Conservation (phyloP, 2,329 filamentous ascomycete species). For the Fusarium cicatricum region DNA sequence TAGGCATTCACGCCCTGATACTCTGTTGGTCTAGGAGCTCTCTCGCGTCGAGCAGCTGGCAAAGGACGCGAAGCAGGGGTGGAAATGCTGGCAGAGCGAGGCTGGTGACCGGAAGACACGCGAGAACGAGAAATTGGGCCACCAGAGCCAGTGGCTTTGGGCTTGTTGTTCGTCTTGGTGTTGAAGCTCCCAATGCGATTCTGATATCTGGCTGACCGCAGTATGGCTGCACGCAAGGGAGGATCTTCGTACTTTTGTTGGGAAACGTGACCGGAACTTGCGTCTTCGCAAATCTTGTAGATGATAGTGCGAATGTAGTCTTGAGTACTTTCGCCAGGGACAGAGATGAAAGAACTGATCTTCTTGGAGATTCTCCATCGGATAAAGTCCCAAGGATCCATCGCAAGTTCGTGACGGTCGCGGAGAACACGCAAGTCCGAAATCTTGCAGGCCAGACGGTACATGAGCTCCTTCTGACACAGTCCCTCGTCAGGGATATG, state of each 20-base stretch:
- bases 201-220: constrained; percentile 40
- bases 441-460: constrained; percentile 47
- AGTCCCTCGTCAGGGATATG: constrained; percentile 45
- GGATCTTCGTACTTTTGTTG: constrained; percentile 37
- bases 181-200: constrained; percentile 31
- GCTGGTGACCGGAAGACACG: not conserved
- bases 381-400: constrained; percentile 51
- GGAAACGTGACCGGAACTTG: not conserved
- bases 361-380: constrained; percentile 45
- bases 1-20: constrained; percentile 43
- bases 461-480: constrained; percentile 48
- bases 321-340: constrained; percentile 5
- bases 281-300: constrained; percentile 18
- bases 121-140: not conserved
- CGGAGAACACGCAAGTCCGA: constrained; percentile 43
- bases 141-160: not conserved
- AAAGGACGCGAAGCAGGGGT: not conserved
- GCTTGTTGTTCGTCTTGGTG: constrained; percentile 15
- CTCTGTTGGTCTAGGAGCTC: constrained; percentile 4
- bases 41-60: not conserved
- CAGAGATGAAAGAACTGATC: not conserved
- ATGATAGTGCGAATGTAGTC: constrained; percentile 12
- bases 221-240: constrained; percentile 41
- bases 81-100: not conserved
- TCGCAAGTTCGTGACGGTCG: constrained; percentile 38